Evolutionary conservation across 164 flowering plant genomes (phyloP), one percentile per base, ranked within the genome.

Genomic region (Pachysandra terminalis): DNA sequence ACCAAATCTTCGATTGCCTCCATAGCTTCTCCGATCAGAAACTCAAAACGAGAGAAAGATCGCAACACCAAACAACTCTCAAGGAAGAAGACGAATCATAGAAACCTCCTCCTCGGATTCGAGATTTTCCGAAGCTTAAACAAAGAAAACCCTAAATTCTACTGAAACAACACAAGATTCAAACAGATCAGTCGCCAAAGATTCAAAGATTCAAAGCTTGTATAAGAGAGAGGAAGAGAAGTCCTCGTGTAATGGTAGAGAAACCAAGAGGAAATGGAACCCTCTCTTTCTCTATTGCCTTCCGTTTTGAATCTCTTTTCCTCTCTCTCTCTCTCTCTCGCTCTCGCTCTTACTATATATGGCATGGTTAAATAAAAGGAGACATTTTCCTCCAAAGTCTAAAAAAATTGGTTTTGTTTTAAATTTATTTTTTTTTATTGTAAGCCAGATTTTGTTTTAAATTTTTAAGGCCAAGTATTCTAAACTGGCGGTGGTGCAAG

Each of bases 1-100:
- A 77, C 45, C 74, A 96, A 78, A 69, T 96, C 99, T 51, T 91
- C 95, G 75, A 96, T 96, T 78, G 99, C 98, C 64, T 93, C 99
- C 99, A 96, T 91, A 59, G 61, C 67, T 19, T 61, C 19, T 61
- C 19, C n/a, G n/a, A n/a, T n/a, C n/a, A n/a, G n/a, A n/a, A n/a
- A n/a, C n/a, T n/a, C n/a, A n/a, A n/a, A n/a, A 3, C 37, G 7
- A 58, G 14, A 27, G 16, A 1, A 9, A 23, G 41, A 37, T 9
- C 19, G 65, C n/a, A n/a, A n/a, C 40, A 21, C 23, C 5, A 53
- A 48, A 26, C 14, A 45, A 10, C 51, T n/a, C n/a, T n/a, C 10
- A 12, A 45, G 10, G 2, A 45, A 45, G 10, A 45, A 45, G 17
- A 5, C 14, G 17, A 45, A 45, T 10, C 14, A 45, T 13, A 12